A percentile compares a stretch with the other conserved stretches of the same genome.
These are phyloP conservation scores for Rhodamnia rubescens DNA, from an alignment of 345 rosid species.

Conservation along the genomic window DNA sequence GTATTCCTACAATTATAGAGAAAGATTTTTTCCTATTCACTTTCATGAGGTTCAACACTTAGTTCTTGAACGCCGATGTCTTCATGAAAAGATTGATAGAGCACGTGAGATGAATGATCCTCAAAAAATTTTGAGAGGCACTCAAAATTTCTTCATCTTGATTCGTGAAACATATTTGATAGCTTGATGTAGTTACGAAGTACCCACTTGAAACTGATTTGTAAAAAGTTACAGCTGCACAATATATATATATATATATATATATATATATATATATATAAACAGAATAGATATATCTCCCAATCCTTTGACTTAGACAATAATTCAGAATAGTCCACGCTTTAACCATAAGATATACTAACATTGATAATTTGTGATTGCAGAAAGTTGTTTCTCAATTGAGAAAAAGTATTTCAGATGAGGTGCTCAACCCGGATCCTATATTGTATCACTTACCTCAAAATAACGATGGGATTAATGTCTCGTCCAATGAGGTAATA, in stretches of 20 bases:
- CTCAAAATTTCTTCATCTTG: not conserved
- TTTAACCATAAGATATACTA: not conserved
- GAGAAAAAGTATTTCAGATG: not conserved
- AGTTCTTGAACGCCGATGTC: not conserved
- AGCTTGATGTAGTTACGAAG: not conserved
- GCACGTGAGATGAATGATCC: not conserved
- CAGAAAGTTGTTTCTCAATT: not conserved
- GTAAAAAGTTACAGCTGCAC: not conserved
- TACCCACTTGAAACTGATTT: not conserved
- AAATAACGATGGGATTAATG: not conserved
- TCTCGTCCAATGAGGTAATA: not conserved
- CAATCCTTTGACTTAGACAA: not conserved
- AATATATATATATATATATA: not conserved
- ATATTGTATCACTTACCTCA: not conserved
- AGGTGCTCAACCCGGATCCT: not conserved
- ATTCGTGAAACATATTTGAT: not conserved
- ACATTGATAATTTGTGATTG: not conserved
- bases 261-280: not conserved
- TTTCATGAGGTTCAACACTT: not conserved
- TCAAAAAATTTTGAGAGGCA: not conserved
- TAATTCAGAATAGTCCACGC: not conserved
- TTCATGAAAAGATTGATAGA: not conserved
- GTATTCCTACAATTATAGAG: not conserved
- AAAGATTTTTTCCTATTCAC: not conserved
- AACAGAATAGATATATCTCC: not conserved